Evolutionary conservation across 1,139 yeast genomes (phyloP).

Genomic region (Trichomonascaceae sp.): DNA sequence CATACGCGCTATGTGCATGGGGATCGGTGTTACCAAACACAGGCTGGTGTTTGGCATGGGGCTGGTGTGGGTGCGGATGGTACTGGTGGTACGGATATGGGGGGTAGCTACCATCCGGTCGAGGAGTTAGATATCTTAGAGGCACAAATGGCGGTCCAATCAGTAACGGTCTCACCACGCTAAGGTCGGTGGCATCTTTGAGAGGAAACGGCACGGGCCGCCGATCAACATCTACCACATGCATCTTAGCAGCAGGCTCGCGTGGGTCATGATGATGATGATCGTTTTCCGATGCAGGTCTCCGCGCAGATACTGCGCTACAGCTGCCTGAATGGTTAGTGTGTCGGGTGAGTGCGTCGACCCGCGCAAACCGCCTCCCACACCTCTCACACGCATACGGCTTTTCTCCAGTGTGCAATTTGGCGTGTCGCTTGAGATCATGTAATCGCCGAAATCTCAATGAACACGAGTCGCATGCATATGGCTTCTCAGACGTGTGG

Average conservation of each 20-base stretch:
- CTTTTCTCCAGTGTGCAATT: slow-evolving; percentile 64
- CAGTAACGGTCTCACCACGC: slow-evolving; percentile 7
- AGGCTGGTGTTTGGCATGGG: neutral
- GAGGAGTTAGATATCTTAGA: slow-evolving; percentile 2
- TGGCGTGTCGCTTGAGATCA: slow-evolving; percentile 64
- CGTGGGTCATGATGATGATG: neutral
- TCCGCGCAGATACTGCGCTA: neutral
- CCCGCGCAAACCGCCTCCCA: slow-evolving; percentile 56
- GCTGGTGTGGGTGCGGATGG: neutral
- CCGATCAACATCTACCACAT: neutral
- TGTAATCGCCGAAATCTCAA: slow-evolving; percentile 57
- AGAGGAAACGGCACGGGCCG: neutral
- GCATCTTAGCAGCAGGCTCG: neutral
- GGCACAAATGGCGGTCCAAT: slow-evolving; percentile 11
- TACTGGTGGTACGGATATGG: slow-evolving; percentile 1
- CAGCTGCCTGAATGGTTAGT: slow-evolving; percentile 6
- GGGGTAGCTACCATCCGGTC: neutral
- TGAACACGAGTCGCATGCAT: slow-evolving; percentile 50
- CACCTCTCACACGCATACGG: slow-evolving; percentile 54
- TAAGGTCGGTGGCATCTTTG: slow-evolving; percentile 4
- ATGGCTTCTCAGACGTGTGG: slow-evolving; percentile 57
- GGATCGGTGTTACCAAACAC: neutral
- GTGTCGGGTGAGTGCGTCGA: slow-evolving; percentile 64
- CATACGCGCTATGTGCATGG: neutral
- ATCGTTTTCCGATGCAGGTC: neutral